phyloP scores from a whole-genome alignment of 2,329 filamentous ascomycete species.

The Aspergillus versicolor region DNA sequence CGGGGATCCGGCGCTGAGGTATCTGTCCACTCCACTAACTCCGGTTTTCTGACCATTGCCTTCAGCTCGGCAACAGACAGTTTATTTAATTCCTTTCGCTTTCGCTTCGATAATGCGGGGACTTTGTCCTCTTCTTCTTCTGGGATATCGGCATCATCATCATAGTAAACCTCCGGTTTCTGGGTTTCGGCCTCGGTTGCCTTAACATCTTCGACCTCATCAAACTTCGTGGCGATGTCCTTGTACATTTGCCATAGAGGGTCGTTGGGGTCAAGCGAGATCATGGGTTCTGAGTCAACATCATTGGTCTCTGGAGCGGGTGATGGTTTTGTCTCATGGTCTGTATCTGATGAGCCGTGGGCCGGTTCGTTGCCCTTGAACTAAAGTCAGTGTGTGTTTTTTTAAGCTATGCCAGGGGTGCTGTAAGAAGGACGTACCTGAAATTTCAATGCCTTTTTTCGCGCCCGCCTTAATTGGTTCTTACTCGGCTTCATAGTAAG shows the following conservation, averaged over 20 bases:
- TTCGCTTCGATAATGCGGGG: conserved; percentile 86
- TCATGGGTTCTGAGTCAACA: conserved; percentile 49
- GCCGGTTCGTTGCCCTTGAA: conserved; percentile 29
- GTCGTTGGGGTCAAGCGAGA: conserved; percentile 63
- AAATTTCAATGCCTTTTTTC: conserved; percentile 90
- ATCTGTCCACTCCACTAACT: conserved; percentile 97
- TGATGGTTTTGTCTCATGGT: conserved; percentile 13
- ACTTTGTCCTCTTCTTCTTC: conserved; percentile 66
- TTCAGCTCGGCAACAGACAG: conserved; percentile 94
- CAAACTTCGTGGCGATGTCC: conserved; percentile 78
- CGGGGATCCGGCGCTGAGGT: conserved; percentile 86
- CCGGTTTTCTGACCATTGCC: conserved; percentile 82
- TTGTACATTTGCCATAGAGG: conserved; percentile 82
- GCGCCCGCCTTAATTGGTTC: conserved; percentile 87
- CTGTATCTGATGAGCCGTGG: conserved; percentile 6
- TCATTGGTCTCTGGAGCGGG: conserved; percentile 18
- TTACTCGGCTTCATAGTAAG: conserved; percentile 71
- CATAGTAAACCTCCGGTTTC: conserved; percentile 81
- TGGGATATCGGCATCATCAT: conserved; percentile 82
- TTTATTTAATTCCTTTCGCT: conserved; percentile 86
- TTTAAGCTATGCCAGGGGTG: not conserved
- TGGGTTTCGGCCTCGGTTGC: conserved; percentile 62
- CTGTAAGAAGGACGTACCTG: conserved; percentile 43
- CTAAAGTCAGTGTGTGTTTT: conserved; percentile 15
- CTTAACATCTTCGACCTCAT: conserved; percentile 63